Conservation (phyloP, 2,329 filamentous ascomycete genomes). For the Nemania sp. region DNA sequence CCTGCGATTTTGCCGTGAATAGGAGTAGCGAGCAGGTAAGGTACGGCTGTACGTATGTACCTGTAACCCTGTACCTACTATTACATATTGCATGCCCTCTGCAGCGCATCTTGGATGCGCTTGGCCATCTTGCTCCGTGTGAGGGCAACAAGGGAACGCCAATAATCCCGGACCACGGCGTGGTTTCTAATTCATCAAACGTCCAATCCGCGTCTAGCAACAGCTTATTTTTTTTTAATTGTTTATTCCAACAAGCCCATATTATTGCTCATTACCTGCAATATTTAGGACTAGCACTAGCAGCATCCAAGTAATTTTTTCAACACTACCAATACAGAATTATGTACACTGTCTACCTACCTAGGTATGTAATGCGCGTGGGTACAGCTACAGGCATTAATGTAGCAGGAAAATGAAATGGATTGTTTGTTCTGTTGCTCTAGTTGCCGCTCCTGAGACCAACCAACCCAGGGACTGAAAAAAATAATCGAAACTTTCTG, state of each 20-base stretch:
- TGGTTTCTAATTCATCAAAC: conserved; percentile 36
- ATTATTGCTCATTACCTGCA: conserved; percentile 39
- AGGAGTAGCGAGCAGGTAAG: conserved; percentile 31
- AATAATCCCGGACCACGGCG: conserved; percentile 31
- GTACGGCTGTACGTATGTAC: too few species aligned
- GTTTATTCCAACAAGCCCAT: conserved; percentile 38
- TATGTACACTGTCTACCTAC: conserved; percentile 32
- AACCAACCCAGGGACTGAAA: conserved; percentile 28
- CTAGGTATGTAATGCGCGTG: conserved; percentile 22
- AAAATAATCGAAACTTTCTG: conserved; percentile 34
- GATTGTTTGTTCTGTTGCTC: conserved; percentile 42
- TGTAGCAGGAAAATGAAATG: conserved; percentile 35
- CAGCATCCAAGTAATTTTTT: conserved; percentile 13
- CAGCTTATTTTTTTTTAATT: conserved; percentile 35
- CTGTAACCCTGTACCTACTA: conserved; percentile 23
- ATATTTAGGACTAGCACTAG: conserved; percentile 39
- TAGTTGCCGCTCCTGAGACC: conserved; percentile 41
- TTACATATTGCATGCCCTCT: conserved; percentile 32
- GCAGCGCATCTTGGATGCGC: conserved; percentile 34
- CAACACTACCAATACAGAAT: neutral
- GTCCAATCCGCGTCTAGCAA: conserved; percentile 45
- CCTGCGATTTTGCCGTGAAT: conserved; percentile 33
- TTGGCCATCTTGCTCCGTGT: conserved; percentile 44
- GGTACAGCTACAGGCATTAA: conserved; percentile 35
- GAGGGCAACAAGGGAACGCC: conserved; percentile 30